Evolutionary conservation across 371 early-diverging fungal species (phyloP).

Genomic region (Encephalitozoon romaleae): DNA sequence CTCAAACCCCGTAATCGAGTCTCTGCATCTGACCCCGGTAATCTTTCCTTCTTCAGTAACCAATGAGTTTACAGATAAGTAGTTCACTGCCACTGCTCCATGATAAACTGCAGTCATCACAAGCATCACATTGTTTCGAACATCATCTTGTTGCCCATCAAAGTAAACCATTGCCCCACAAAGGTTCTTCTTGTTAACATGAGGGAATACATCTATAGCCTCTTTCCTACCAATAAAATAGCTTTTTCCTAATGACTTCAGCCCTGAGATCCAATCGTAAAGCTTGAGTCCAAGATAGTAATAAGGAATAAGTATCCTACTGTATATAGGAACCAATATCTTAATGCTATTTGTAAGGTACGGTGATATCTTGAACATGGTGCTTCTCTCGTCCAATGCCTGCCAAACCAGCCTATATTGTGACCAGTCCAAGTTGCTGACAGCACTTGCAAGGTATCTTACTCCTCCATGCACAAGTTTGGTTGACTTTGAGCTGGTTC

Average conservation of each 20-base stretch:
- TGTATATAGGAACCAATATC: slow-evolving; percentile 83
- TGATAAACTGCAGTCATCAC: slow-evolving; percentile 80
- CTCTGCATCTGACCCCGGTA: slow-evolving; percentile 72
- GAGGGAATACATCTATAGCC: slow-evolving; percentile 82
- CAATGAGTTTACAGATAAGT: slow-evolving; percentile 75
- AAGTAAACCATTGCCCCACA: slow-evolving; percentile 90
- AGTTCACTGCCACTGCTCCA: slow-evolving; percentile 86
- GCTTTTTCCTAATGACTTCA: slow-evolving; percentile 71
- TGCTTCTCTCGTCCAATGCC: slow-evolving; percentile 84
- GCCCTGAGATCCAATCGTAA: slow-evolving; percentile 83
- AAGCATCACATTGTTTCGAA: slow-evolving; percentile 87
- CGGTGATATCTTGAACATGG: slow-evolving; percentile 84
- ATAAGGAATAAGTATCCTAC: slow-evolving; percentile 87
- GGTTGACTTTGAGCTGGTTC: slow-evolving; percentile 85
- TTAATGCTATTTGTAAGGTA: slow-evolving; percentile 81
- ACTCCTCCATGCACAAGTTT: slow-evolving; percentile 98
- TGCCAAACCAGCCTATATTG: slow-evolving; percentile 90
- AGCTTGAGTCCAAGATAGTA: slow-evolving; percentile 87
- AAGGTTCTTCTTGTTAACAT: slow-evolving; percentile 75
- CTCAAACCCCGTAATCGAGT: slow-evolving; percentile 74
- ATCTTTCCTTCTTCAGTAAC: slow-evolving; percentile 68
- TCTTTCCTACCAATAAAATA: slow-evolving; percentile 74
- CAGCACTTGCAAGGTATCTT: slow-evolving; percentile 92
- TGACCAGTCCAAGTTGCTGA: slow-evolving; percentile 79
- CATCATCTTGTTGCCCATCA: slow-evolving; percentile 94